Base-by-base conservation (phyloP, 148 eudicot species). In the Polygonum aviculare region DNA sequence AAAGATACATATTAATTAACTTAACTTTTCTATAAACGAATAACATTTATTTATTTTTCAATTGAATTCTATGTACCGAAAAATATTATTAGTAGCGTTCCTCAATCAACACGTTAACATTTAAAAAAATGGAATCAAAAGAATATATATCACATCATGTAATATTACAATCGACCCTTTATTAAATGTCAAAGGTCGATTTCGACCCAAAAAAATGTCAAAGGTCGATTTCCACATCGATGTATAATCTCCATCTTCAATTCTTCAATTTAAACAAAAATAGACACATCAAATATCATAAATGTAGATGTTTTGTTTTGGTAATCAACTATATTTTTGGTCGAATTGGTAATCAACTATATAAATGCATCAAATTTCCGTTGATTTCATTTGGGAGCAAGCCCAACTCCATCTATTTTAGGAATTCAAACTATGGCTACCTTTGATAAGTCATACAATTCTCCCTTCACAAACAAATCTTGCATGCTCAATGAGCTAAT, bases 401-500 rank as follows among this genome's bases (percentile, higher is more conserved):
- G 7, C 11, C 1, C 63, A 57, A 57, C 2, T 57, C 62, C 62
- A 57, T 8, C n/a, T 4, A 22, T 51, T 3, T 14, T 51, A 6
- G 63, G 22, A 3, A 16, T 72, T 71, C 52, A 44, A 44, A 41
- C 44, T 19, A 39, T 38, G 33, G 52, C 31, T 3, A 49, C 21
- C 74, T 41, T 40, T 0, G 31, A 72, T n/a, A 72, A 16, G 18
- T 44, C 48, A 40, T 11, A 12, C 22, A 51, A 10, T 12, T 38
- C 47, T 35, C 7, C 33, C 74, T 72, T 72, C 22, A 54, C 26
- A 54, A 54, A n/a, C 60, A 54, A n/a, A 54, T 54, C 60, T 8
- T 21, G 16, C 31, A 19, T 16, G 1, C 14, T 19, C 36, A 63
- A 72, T 63, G 69, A 81, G 74, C 70, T 81, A 15, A 76, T 88